These are phyloP conservation scores for Fragaria ananassa DNA, from an alignment of 306 rosid genomes.

Conservation along the genomic window DNA sequence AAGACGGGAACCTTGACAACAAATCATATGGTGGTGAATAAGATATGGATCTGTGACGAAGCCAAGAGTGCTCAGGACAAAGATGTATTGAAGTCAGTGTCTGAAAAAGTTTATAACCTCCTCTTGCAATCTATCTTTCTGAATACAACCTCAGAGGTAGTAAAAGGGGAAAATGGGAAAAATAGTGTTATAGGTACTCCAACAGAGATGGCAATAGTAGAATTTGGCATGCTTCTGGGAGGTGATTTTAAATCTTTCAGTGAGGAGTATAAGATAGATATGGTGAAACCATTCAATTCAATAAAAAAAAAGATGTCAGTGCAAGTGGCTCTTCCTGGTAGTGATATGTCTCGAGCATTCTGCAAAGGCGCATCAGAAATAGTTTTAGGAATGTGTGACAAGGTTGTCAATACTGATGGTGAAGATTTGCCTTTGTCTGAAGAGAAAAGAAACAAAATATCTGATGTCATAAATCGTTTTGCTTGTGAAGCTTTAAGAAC, in stretches of 20 bases:
- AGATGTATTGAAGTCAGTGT: constrained; percentile 33
- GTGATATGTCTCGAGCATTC: constrained; percentile 47
- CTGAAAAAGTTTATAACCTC: constrained; percentile 38
- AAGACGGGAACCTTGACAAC: constrained; percentile 90
- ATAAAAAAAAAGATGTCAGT: constrained; percentile 68
- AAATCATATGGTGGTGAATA: constrained; percentile 82
- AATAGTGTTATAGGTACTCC: constrained; percentile 65
- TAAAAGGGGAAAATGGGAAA: constrained; percentile 52
- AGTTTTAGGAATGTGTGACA: constrained; percentile 56
- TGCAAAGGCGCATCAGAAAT: constrained; percentile 93
- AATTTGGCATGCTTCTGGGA: constrained; percentile 64
- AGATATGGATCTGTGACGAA: constrained; percentile 63
- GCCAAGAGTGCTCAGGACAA: constrained; percentile 22
- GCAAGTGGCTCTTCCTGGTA: constrained; percentile 53
- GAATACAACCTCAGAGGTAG: constrained; percentile 70
- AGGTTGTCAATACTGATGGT: constrained; percentile 51
- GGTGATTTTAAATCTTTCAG: constrained; percentile 43
- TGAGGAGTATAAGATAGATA: constrained; percentile 47
- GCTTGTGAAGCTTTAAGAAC: constrained; percentile 83
- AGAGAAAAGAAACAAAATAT: constrained; percentile 41
- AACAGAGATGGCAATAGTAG: constrained; percentile 71
- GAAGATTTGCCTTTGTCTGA: constrained; percentile 49
- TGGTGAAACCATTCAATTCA: constrained; percentile 84
- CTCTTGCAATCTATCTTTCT: constrained; percentile 76
- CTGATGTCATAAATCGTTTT: constrained; percentile 51